phyloP scores from a whole-genome alignment of 768 basidiomycete species.

The Hemileccinum impolitum region DNA sequence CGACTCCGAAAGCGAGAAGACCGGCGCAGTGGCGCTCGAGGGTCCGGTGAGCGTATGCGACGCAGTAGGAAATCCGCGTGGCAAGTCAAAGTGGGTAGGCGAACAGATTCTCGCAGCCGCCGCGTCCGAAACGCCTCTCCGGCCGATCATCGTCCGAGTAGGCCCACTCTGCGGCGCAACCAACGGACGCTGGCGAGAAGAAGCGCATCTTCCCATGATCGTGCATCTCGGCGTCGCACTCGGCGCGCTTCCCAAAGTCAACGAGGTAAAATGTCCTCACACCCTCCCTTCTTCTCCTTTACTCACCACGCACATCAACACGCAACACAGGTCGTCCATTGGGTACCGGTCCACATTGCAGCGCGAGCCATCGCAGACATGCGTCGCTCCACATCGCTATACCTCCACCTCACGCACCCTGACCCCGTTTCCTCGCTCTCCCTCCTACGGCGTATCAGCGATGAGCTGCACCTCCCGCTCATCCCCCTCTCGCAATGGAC shows the following conservation, averaged over 20 bases:
- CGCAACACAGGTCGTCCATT: slow-evolving; percentile 10
- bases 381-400: slow-evolving; percentile 5
- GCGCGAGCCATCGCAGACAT: slow-evolving; percentile 15
- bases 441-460: neutral
- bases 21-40: neutral
- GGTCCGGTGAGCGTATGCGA: slow-evolving; percentile 7
- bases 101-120: slow-evolving; percentile 22
- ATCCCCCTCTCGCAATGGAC: slow-evolving; percentile 12
- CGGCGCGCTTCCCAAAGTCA: slow-evolving; percentile 16
- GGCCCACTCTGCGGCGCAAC: slow-evolving; percentile 36
- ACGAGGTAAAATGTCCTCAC: slow-evolving; percentile 16
- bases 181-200: slow-evolving; percentile 39
- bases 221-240: slow-evolving; percentile 21
- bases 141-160: slow-evolving; percentile 32
- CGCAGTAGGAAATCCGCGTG: slow-evolving; percentile 8
- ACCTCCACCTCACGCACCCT: slow-evolving; percentile 14
- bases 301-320: too few relatives aligned
- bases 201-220: slow-evolving; percentile 37
- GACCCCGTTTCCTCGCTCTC: too few relatives aligned
- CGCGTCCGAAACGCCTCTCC: slow-evolving; percentile 16
- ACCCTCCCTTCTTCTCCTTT: neutral
- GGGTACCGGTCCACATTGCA: slow-evolving; percentile 14
- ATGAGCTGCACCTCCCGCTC: slow-evolving; percentile 8
- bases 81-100: slow-evolving; percentile 23
- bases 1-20: neutral